Percentiles rank a stretch among this genome's conserved stretches.
Conservation (phyloP, 2,329 filamentous ascomycete genomes). For the Ceratocystis cacaofunesta region DNA sequence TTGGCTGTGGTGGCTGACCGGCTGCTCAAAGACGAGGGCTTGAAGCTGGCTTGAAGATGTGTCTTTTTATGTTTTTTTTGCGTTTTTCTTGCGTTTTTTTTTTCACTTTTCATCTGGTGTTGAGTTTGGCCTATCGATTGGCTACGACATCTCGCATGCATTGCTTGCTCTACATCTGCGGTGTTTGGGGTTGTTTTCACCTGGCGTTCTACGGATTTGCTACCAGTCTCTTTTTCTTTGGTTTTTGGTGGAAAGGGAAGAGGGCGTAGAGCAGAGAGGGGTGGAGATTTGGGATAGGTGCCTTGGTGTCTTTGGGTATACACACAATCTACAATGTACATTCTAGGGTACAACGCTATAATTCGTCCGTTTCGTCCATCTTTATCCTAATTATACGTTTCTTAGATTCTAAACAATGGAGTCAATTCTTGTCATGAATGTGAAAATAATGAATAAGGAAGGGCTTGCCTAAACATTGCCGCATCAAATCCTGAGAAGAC, state of each 20-base stretch:
- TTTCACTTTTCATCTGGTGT: constrained; percentile 4
- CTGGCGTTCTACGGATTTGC: constrained; percentile 4
- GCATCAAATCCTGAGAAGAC: not conserved
- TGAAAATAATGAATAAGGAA: not conserved
- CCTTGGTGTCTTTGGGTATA: not conserved
- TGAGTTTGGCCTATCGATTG: not conserved
- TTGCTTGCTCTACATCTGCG: constrained; percentile 9
- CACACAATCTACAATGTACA: not conserved
- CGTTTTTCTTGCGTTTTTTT: constrained; percentile 1
- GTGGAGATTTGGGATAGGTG: not conserved
- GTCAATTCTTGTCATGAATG: not conserved
- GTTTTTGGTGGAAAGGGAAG: not conserved
- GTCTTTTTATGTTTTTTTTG: not conserved
- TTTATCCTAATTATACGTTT: not conserved
- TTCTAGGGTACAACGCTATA: not conserved
- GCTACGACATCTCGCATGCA: not conserved
- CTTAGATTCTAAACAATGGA: not conserved
- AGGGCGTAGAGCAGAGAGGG: not conserved
- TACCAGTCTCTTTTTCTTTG: not conserved
- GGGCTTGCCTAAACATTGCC: not conserved
- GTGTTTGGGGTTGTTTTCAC: constrained; percentile 5
- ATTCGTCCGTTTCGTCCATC: not conserved
- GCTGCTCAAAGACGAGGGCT: constrained; percentile 35
- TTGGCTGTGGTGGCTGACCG: constrained; percentile 40
- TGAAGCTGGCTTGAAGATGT: constrained; percentile 28